Evolutionary conservation across 306 rosid genomes (phyloP), one percentile per base, ranked within the genome.

Genomic region (Herpetospermum pedunculosum): DNA sequence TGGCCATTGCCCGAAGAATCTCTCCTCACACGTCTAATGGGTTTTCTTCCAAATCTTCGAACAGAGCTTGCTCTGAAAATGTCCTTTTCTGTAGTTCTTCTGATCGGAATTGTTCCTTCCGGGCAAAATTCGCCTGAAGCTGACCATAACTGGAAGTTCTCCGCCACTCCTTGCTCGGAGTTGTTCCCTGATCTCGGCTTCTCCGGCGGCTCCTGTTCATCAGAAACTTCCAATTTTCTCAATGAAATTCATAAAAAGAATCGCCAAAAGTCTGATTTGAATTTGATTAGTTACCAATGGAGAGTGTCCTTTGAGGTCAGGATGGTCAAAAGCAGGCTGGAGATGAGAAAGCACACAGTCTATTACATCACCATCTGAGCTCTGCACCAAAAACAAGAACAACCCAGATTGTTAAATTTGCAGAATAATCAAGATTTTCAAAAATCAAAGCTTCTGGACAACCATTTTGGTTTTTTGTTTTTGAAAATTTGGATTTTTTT

Each of bases 291-390:
- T 4, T 87, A 94, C 98, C 92, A 95, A 26, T 81, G 97, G 97
- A 78, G 77, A 87, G 18, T 85, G 85, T 48, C 92, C 97, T 81
- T 78, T 87, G 49, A 95, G 81, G n/a, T 52, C 73, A 70, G 97
- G 97, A 78, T 95, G 99, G 84, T 95, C 99, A 77, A 95, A 95
- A 80, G 99, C 97, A n/a, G 96, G 96, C 83, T 95, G 99, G 13
- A 74, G 82, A 84, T 89, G 96, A 80, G 97, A 87, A 2, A 50
- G 70, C 30, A 95, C 96, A 72, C 99, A 95, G 34, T 95, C 97
- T 80, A 95, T 91, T 12, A 88, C 72, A 85, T 95, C 99, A 57
- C 99, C 99, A 19, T 95, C 99, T 59, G 47, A 77, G 72, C 83
- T 76, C 78, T 76, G 78, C 63, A 32, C 32, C 34, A 54, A 23